Base-by-base conservation (phyloP, 306 rosid genomes). In the Sicyos edulis region DNA sequence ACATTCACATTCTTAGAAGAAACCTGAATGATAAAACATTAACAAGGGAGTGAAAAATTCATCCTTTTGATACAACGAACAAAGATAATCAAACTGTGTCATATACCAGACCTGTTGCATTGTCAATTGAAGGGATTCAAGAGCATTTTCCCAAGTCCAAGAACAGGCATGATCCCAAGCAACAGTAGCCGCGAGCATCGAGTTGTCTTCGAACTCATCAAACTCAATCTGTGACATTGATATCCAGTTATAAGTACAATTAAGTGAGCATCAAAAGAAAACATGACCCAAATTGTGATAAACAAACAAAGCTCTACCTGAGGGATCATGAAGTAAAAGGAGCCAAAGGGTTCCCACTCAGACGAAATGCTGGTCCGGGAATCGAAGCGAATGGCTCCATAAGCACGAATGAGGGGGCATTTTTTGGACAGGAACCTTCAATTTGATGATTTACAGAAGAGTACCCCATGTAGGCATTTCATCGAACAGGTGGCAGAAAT, bases 271-370 rank as follows among this genome's bases (percentile, higher is more conserved):
- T 80, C 75, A 74, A 73, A 76, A 73, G 44, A 44, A 62, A 77
- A 78, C 62, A 21, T 20, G 21, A 21, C 16, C 62, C 34, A 20
- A 26, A 66, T 69, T 32, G 78, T 68, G 53, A 69, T 71, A 77
- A 70, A 75, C 52, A 61, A 83, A n/a, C n/a, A n/a, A n/a, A n/a
- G 83, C 74, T 78, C 80, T 81, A 91, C 99, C 96, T 91, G 99
- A 79, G 99, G 99, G 71, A 93, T 75, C 83, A 86, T 76, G 85
- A 93, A 93, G 90, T 86, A 93, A 84, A 93, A 93, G 66, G 92
- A 86, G 73, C 95, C 96, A 74, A 93, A 93, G 44, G 83, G 83
- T 75, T 81, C 74, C 99, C 99, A 88, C 61, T 93, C 99, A 16
- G 96, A 50, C 52, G 97, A 91, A 53, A 91, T 81, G 75, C 78